Conservation (phyloP, 2,329 filamentous ascomycete genomes). For the Cladosporium sphaerospermum region DNA sequence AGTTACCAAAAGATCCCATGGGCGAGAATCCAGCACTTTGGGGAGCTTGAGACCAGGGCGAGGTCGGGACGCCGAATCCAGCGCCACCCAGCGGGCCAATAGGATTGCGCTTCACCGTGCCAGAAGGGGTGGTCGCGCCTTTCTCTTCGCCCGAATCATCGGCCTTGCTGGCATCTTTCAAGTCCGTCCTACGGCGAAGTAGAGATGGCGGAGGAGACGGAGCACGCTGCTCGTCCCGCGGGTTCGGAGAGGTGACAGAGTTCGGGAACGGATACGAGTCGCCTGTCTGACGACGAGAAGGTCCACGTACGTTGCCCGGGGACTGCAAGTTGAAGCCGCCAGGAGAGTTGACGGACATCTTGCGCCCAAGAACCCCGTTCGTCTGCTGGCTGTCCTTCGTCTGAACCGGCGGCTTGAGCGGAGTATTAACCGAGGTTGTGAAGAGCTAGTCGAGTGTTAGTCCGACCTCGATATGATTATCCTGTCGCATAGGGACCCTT, state of each 20-base stretch:
- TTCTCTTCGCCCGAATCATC: constrained; percentile 35
- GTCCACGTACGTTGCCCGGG: constrained; percentile 64
- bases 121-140: constrained; percentile 38
- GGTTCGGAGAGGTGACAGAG: constrained; percentile 56
- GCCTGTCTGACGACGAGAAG: constrained; percentile 74
- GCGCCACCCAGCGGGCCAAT: constrained; percentile 47
- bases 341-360: constrained; percentile 65
- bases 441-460: constrained; percentile 51
- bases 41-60: constrained; percentile 55
- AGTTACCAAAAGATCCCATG: constrained; percentile 85
- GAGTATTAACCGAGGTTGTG: constrained; percentile 82
- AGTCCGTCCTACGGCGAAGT: constrained; percentile 56
- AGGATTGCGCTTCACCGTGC: constrained; percentile 50
- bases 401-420: constrained; percentile 73
- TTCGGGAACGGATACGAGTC: constrained; percentile 55
- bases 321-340: constrained; percentile 65
- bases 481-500: not conserved
- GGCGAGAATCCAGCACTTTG: constrained; percentile 59
- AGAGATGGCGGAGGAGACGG: constrained; percentile 56
- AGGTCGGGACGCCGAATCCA: constrained; percentile 43
- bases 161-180: constrained; percentile 42
- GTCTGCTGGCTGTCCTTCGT: constrained; percentile 56
- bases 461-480: constrained; percentile 33
- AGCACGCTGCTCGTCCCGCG: constrained; percentile 56
- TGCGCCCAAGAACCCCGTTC: constrained; percentile 56